These are phyloP conservation scores for Echinochloa phyllopogon DNA, from an alignment of 176 grass and related monocot genomes.

Conservation along the genomic window DNA sequence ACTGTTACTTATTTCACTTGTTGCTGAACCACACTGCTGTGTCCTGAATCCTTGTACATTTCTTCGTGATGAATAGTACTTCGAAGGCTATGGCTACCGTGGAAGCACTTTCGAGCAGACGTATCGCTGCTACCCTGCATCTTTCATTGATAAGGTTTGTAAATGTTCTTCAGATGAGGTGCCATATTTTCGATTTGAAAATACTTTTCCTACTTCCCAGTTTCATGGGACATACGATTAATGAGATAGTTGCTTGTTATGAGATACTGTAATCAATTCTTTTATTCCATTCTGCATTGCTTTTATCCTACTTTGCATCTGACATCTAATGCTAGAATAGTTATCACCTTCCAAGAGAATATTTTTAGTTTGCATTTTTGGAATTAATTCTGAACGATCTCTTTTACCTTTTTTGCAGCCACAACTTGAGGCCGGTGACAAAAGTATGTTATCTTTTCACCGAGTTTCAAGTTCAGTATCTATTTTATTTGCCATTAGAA, in stretches of 20 bases:
- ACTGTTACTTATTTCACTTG: not conserved
- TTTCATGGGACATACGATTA: constrained; percentile 26
- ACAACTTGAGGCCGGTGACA: constrained; percentile 88
- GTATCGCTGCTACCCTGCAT: constrained; percentile 92
- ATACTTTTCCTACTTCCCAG: constrained; percentile 11
- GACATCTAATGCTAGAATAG: not conserved
- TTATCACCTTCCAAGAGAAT: constrained; percentile 17
- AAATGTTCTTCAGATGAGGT: constrained; percentile 23
- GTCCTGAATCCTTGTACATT: constrained; percentile 39
- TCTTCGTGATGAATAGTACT: constrained; percentile 61
- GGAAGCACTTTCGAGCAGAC: constrained; percentile 93
- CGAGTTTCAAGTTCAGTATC: constrained; percentile 18
- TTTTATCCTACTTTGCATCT: constrained; percentile 13
- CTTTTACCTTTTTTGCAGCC: constrained; percentile 69
- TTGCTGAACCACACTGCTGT: not conserved
- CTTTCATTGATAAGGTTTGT: constrained; percentile 97
- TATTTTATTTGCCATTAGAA: constrained; percentile 25
- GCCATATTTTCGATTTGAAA: constrained; percentile 34
- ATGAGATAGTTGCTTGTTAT: not conserved
- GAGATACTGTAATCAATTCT: constrained; percentile 7
- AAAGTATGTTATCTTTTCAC: constrained; percentile 67
- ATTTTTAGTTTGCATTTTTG: constrained; percentile 32
- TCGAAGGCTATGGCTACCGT: constrained; percentile 84
- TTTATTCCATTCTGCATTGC: not conserved
- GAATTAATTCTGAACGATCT: constrained; percentile 42